Evolutionary conservation across 257 asterid species (phyloP).

Genomic region (Solanum neorickii): DNA sequence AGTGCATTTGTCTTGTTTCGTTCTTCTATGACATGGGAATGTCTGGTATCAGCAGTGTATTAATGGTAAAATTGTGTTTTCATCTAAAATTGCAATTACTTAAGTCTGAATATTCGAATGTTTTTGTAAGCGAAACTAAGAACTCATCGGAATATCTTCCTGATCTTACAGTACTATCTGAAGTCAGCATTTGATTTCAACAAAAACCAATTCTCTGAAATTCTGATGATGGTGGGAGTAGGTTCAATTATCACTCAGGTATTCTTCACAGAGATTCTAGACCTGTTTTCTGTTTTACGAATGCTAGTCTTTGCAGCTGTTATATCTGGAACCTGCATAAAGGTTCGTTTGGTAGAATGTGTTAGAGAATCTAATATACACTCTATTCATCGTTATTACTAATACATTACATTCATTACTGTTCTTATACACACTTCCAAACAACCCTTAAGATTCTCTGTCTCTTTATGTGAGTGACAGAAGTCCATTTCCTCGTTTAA

Average conservation of each 20-base stretch:
- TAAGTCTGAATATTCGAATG: background rate
- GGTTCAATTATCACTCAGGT: constrained; percentile 96
- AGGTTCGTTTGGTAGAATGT: background rate
- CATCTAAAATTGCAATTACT: background rate
- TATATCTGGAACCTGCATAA: background rate
- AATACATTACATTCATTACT: background rate
- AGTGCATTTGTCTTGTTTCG: constrained; percentile 52
- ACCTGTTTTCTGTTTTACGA: background rate
- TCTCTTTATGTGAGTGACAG: background rate
- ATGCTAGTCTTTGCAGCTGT: background rate
- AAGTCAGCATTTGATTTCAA: constrained; percentile 76
- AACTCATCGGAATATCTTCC: background rate
- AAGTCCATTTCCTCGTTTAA: background rate
- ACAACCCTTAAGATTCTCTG: background rate
- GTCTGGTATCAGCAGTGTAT: constrained; percentile 73
- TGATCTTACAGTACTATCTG: constrained; percentile 69
- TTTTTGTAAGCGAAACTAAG: background rate
- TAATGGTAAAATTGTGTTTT: constrained; percentile 40
- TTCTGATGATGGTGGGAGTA: constrained; percentile 72
- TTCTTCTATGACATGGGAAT: constrained; percentile 95
- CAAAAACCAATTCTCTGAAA: constrained; percentile 83
- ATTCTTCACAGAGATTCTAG: background rate
- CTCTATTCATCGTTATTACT: background rate
- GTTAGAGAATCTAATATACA: background rate
- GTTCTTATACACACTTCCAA: background rate